Conservation (phyloP, 202 grass and related monocot species). For the Schoenoplectus tabernaemontani region DNA sequence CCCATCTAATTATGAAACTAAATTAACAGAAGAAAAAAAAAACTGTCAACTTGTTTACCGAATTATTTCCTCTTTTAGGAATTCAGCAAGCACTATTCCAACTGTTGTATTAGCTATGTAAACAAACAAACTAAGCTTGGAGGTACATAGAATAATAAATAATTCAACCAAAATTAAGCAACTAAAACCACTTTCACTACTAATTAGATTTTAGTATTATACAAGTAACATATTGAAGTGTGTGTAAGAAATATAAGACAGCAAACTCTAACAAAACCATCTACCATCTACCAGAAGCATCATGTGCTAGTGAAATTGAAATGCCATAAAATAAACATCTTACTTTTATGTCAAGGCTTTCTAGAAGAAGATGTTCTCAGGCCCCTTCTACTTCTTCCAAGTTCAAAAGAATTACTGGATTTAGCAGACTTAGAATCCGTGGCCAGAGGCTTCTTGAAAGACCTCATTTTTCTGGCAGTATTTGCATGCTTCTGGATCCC, state of each 20-base stretch:
- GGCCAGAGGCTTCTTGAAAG: not conserved
- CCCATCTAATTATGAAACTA: not conserved
- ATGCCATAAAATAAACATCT: not conserved
- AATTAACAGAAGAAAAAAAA: not conserved
- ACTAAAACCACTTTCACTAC: not conserved
- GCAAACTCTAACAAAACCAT: not conserved
- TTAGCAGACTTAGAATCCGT: not conserved
- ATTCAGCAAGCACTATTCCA: not conserved
- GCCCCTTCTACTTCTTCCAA: slow-evolving; percentile 5
- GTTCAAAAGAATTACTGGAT: not conserved
- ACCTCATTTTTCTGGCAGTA: slow-evolving; percentile 13
- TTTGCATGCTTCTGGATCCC: slow-evolving; percentile 27
- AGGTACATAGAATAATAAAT: not conserved
- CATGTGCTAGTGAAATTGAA: not conserved
- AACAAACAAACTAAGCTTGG: not conserved
- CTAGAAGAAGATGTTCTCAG: slow-evolving; percentile 10
- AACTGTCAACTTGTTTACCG: not conserved
- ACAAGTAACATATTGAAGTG: not conserved
- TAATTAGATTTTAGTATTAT: slow-evolving; percentile 6
- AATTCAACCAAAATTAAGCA: not conserved
- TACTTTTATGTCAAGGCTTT: not conserved
- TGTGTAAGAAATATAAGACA: not conserved
- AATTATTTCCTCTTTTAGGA: not conserved
- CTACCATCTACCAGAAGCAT: not conserved
- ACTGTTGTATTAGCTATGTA: not conserved